These are phyloP conservation scores for Arabis alpina DNA, from an alignment of 345 rosid genomes.

Conservation along the genomic window DNA sequence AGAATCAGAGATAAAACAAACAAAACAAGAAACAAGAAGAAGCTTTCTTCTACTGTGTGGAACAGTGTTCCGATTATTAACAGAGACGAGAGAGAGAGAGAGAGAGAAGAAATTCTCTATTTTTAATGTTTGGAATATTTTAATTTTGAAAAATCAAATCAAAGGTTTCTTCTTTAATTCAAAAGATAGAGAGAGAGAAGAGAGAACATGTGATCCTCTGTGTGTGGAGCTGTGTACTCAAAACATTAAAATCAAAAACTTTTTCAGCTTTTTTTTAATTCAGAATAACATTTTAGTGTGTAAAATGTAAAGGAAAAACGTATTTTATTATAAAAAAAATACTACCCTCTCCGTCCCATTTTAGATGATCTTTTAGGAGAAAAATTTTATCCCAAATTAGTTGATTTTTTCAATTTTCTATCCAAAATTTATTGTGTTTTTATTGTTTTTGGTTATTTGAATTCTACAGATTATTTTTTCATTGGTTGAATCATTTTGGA, in stretches of 20 bases:
- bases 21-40: background rate
- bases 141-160: background rate
- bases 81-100: slow-evolving; percentile 19
- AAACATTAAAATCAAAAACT: slow-evolving; percentile 28
- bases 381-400: no score
- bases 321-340: background rate
- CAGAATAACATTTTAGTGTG: background rate
- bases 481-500: no score
- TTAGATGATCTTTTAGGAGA: no score
- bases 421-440: no score
- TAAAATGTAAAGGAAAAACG: background rate
- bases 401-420: no score
- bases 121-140: slow-evolving; percentile 5
- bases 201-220: slow-evolving; percentile 41
- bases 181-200: slow-evolving; percentile 23
- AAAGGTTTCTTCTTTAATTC: slow-evolving; percentile 29
- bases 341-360: no score
- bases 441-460: no score
- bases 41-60: slow-evolving; percentile 26
- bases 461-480: no score
- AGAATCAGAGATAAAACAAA: slow-evolving; percentile 19
- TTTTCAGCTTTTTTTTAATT: slow-evolving; percentile 34
- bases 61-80: slow-evolving; percentile 33
- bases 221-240: slow-evolving; percentile 41
- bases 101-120: slow-evolving; percentile 7